A percentile compares a stretch with the other conserved stretches of the same genome.
phyloP scores from a whole-genome alignment of 495 filamentous ascomycete species.

The Chlorociboria aeruginascens region DNA sequence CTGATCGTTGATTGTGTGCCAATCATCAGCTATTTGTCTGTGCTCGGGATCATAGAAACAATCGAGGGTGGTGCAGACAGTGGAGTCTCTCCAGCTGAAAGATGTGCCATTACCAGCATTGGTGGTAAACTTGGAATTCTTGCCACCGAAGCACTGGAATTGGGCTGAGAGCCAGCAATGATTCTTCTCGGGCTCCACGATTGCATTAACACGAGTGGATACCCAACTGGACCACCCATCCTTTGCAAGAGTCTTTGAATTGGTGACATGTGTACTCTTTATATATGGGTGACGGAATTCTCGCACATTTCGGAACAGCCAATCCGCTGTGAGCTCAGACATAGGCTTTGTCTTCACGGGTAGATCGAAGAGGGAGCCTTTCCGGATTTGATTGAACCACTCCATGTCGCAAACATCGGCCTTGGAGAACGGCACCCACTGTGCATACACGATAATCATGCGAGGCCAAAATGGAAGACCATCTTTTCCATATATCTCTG shows the following conservation, averaged over 20 bases:
- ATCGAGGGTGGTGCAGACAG: constrained; percentile 21
- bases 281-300: constrained; percentile 29
- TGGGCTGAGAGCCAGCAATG: constrained; percentile 26
- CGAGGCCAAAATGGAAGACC: constrained; percentile 20
- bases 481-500: constrained; percentile 24
- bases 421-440: constrained; percentile 27
- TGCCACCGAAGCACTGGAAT: constrained; percentile 27
- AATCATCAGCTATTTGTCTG: constrained; percentile 24
- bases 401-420: constrained; percentile 23
- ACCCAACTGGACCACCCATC: constrained; percentile 27
- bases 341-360: background rate
- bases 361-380: constrained; percentile 12
- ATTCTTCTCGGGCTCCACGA: constrained; percentile 22
- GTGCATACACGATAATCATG: constrained; percentile 28
- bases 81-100: constrained; percentile 31
- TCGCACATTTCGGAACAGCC: background rate
- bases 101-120: constrained; percentile 28
- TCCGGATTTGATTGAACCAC: constrained; percentile 26
- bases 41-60: constrained; percentile 22
- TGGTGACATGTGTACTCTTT: constrained; percentile 27
- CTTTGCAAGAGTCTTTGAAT: constrained; percentile 21
- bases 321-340: background rate
- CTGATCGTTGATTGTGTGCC: constrained; percentile 26
- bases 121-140: constrained; percentile 25
- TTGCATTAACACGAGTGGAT: constrained; percentile 21